Percentiles rank a stretch among this genome's conserved stretches.
phyloP scores from a whole-genome alignment of 352 stramenopile genomes.

The Phytophthora megakarya region DNA sequence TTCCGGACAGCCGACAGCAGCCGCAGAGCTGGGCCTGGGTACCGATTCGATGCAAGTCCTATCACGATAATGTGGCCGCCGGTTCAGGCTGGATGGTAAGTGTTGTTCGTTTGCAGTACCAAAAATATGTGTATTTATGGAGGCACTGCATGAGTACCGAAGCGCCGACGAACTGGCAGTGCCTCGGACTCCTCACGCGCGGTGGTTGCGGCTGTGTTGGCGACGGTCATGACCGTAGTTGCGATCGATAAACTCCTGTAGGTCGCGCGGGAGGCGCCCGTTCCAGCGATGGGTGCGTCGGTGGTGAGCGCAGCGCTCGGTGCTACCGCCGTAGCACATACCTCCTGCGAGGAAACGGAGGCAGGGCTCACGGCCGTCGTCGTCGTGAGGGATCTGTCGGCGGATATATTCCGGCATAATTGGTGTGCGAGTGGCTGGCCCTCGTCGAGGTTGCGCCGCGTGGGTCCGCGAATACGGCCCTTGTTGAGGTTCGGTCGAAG shows the following conservation, averaged over 20 bases:
- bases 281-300: background rate
- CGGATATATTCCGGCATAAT: constrained; percentile 6
- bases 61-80: no score
- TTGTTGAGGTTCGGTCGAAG: no score
- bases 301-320: background rate
- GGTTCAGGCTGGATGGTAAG: no score
- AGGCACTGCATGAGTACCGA: constrained; percentile 7
- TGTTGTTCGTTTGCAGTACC: constrained; percentile 8
- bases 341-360: constrained; percentile 5
- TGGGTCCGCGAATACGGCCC: no score
- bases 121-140: constrained; percentile 6
- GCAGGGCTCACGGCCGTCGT: background rate
- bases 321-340: constrained; percentile 11
- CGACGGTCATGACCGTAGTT: background rate
- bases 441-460: no score
- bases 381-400: background rate
- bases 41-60: no score
- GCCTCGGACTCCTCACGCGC: constrained; percentile 9
- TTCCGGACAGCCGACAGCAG: no score
- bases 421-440: background rate
- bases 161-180: constrained; percentile 8
- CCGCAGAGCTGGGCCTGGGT: no score
- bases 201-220: background rate
- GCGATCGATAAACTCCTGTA: constrained; percentile 5
- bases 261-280: background rate